Evolutionary conservation across 2,329 filamentous ascomycete genomes (phyloP).

Genomic region (Alternaria postmessia): DNA sequence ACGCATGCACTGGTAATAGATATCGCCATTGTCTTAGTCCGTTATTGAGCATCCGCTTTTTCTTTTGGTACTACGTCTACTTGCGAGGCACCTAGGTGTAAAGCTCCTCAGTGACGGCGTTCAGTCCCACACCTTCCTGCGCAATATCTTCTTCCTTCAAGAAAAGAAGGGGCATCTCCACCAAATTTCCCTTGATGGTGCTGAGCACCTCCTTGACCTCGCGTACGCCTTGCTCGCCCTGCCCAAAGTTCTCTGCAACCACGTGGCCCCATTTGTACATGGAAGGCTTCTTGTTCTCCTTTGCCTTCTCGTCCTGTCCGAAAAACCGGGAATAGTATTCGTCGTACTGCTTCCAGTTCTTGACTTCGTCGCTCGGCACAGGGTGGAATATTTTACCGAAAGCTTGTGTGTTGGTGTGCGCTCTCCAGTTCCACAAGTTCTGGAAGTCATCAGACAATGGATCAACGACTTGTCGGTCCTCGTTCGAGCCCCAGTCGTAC

Average conservation of each 20-base stretch:
- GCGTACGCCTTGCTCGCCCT: slow-evolving; percentile 53
- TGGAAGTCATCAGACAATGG: slow-evolving; percentile 74
- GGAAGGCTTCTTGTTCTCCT: slow-evolving; percentile 56
- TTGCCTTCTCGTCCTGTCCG: slow-evolving; percentile 53
- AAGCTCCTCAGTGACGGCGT: slow-evolving; percentile 58
- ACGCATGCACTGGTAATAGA: background rate
- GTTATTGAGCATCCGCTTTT: background rate
- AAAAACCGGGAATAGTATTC: slow-evolving; percentile 75
- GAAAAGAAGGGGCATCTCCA: slow-evolving; percentile 93
- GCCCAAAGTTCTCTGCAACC: slow-evolving; percentile 63
- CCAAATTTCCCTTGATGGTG: slow-evolving; percentile 65
- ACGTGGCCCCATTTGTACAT: slow-evolving; percentile 88
- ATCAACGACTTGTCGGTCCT: slow-evolving; percentile 71
- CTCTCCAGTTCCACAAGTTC: slow-evolving; percentile 75
- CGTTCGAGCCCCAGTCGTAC: slow-evolving; percentile 58
- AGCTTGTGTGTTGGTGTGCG: slow-evolving; percentile 78
- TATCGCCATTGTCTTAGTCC: background rate
- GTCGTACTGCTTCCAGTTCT: slow-evolving; percentile 77
- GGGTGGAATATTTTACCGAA: slow-evolving; percentile 84
- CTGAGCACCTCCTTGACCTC: slow-evolving; percentile 75
- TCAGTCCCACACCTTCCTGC: slow-evolving; percentile 73
- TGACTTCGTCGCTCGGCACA: slow-evolving; percentile 73
- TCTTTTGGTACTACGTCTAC: background rate
- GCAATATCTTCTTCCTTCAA: slow-evolving; percentile 86
- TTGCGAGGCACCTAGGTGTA: slow-evolving; percentile 50